phyloP scores from a whole-genome alignment of 129 eudicot genomes.

The Centella asiatica region DNA sequence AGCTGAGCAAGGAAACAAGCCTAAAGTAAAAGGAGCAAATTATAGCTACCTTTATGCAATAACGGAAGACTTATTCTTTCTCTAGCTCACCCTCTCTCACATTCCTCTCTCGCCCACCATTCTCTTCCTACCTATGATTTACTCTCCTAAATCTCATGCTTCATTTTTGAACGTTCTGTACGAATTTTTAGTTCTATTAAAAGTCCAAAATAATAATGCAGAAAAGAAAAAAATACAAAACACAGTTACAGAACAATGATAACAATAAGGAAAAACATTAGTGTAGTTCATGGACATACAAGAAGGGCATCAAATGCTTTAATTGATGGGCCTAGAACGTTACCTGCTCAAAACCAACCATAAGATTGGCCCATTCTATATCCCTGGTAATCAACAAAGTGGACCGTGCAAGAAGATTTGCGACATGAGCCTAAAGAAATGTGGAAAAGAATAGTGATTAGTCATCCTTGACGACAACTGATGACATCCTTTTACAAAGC shows the following conservation, averaged over 20 bases:
- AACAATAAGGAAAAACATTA: not conserved
- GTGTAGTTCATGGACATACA: not conserved
- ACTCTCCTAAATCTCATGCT: no score
- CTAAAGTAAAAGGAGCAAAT: not conserved
- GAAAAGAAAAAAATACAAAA: no score
- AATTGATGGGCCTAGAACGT: not conserved
- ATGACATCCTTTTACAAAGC: not conserved
- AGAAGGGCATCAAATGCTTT: not conserved
- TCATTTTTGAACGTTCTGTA: no score
- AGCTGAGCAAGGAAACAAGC: no score
- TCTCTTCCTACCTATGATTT: no score
- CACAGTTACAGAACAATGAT: no score
- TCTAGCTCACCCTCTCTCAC: not conserved
- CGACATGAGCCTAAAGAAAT: constrained; percentile 54
- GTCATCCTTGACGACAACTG: not conserved
- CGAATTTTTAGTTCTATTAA: no score
- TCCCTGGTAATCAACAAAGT: constrained; percentile 91
- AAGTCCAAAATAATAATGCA: no score
- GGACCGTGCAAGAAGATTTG: constrained; percentile 93
- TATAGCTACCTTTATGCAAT: not conserved
- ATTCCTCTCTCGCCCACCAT: no score
- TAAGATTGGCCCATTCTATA: constrained; percentile 97
- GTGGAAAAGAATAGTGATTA: constrained; percentile 9
- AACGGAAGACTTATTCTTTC: not conserved
- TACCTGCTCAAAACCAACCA: constrained; percentile 98